Base-by-base conservation (phyloP, 805 yeast genomes). In the Candida morakotiae region DNA sequence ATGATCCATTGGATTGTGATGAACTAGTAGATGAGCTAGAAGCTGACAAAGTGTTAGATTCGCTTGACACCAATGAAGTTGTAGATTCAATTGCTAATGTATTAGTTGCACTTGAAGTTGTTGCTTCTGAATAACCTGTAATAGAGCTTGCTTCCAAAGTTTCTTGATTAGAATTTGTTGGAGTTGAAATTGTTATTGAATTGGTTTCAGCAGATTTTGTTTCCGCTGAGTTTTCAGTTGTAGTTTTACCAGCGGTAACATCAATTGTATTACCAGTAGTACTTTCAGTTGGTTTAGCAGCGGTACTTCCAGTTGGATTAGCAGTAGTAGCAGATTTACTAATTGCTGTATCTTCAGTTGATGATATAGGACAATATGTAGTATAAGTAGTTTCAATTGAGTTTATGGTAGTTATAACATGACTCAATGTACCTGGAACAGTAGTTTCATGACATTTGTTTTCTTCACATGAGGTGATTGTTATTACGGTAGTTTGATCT, bases 401-500 rank as follows among this genome's bases (percentile, higher is more conserved):
- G n/a, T 16, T 11, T 4, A 14, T 11, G n/a, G 30, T 27, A 14
- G 31, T 28, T 5, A 21, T 28, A n/a, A 19, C 22, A 9, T 16
- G 7, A 10, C 22, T 19, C 6, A 18, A 9, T 7, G 20, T 19
- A 28, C 13, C 22, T 7, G 22, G 20, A 17, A 19, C 20, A 9
- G 20, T 28, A 19, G 20, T 19, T 17, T 28, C 31, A 28, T 11
- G 13, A 28, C 22, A 17, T 28, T 26, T 14, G 11, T 14, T 26
- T 4, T 15, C 10, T 26, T 14, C 17, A 26, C 28, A 28, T 10
- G 37, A 15, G 28, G 44, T 42, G 14, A 44, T 35, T 26, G 50
- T 42, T 24, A 48, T 39, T 4, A 53, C 48, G 5, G 29, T 40
- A 14, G 49, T 35, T 26, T 26, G 17, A 15, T 26, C 28, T 22